phyloP scores from a whole-genome alignment of 2,329 filamentous ascomycete genomes.

The Madurella fahalii region DNA sequence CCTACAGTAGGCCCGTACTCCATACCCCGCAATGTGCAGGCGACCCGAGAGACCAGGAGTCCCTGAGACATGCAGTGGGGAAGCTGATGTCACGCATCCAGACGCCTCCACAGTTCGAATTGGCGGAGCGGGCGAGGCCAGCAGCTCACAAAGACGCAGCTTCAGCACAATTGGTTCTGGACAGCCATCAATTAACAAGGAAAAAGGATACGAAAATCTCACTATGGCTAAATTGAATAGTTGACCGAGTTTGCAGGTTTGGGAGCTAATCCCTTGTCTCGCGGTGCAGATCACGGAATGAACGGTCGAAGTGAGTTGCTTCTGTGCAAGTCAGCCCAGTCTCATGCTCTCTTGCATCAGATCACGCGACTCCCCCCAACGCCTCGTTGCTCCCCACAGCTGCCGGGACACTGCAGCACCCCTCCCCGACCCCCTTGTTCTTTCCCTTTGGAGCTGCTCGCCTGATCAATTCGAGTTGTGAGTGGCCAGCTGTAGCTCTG shows the following conservation, averaged over 20 bases:
- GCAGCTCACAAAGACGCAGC: slow-evolving; percentile 7
- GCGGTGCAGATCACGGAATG: slow-evolving; percentile 12
- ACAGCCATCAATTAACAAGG: slow-evolving; percentile 15
- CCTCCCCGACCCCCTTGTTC: slow-evolving; percentile 24
- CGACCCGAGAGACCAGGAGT: slow-evolving; percentile 10
- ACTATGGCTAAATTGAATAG: slow-evolving; percentile 20
- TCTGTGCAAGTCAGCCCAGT: slow-evolving; percentile 19
- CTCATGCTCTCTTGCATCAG: slow-evolving; percentile 20
- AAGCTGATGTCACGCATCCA: slow-evolving; percentile 24
- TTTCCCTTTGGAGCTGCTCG: slow-evolving; percentile 26
- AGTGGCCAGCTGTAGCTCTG: slow-evolving; percentile 16
- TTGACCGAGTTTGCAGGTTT: neutral
- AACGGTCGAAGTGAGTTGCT: neutral
- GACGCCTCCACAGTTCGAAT: neutral
- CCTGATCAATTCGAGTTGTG: slow-evolving; percentile 23
- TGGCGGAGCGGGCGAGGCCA: neutral
- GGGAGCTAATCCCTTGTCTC: neutral
- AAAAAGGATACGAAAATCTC: slow-evolving; percentile 10
- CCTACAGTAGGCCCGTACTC: slow-evolving; percentile 8
- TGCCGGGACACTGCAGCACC: slow-evolving; percentile 7
- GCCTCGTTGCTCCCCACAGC: slow-evolving; percentile 17
- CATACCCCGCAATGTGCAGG: slow-evolving; percentile 25
- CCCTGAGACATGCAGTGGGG: slow-evolving; percentile 21
- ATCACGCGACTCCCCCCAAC: slow-evolving; percentile 26
- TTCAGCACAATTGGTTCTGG: neutral